Evolutionary conservation across 768 basidiomycete genomes (phyloP), one percentile per base, ranked within the genome.

Genomic region (Gymnopilus dilepis): DNA sequence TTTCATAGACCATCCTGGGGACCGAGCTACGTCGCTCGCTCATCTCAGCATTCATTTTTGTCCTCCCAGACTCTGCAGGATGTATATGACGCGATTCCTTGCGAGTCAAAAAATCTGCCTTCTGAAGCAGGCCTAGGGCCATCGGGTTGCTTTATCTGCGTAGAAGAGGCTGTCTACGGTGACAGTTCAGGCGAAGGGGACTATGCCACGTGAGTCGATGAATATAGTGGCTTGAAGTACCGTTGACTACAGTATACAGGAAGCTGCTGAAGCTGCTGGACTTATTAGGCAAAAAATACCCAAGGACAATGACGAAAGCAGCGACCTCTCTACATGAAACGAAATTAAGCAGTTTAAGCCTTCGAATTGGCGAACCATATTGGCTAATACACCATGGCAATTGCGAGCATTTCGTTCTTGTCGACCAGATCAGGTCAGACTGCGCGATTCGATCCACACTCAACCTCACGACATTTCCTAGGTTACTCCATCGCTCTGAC

Each of bases 311-410:
- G 17, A 73, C 60, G 58, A 83, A 78, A 67, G 83, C 77, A 13
- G 56, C 76, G 3, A 77, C 73, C 8, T 67, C 81, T 3, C 77
- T 88, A 69, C 69, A 76, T 56, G 78, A 86, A 56, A 85, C 84
- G 7, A 57, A 70, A 8, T 75, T 94, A 40, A 72, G 77, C 1
- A 82, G 85, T 1, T 80, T 94, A 22, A 74, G 78, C 3, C 72
- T 94, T 21, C 82, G 87, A 31, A 72, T 92, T 37, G 84, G 91
- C 65, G 81, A 89, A 67, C 94, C 94, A 0, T 94, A 95, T 65
- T 92, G 90, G 86, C 76, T 94, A 57, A 76, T 94, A 17, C 93
- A 95, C 68, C 82, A 83, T 56, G 93, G 92, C 33, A 89, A 85
- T 66, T 95, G 93, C 69, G 91, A 94, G 66, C 93, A 95, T 68